Percentiles rank a stretch among this genome's conserved stretches.
Evolutionary conservation across 768 basidiomycete species (phyloP).

Genomic region (Podaxis sp.): DNA sequence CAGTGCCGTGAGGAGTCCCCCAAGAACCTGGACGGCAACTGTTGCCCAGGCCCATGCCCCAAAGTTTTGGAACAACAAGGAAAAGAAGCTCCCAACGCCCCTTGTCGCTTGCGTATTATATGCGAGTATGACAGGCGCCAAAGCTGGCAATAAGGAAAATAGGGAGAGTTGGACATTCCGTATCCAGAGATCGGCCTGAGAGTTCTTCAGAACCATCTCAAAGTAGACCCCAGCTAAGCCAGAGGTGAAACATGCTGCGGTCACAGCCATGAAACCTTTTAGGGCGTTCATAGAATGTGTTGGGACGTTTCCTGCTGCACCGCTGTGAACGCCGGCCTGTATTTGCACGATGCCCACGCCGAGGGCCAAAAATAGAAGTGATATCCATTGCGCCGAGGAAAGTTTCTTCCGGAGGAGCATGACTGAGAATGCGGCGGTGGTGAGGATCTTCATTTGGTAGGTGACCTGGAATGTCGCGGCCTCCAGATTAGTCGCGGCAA

Average conservation of each 20-base stretch:
- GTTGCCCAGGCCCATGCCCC: conserved; percentile 92
- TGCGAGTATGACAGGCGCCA: conserved; percentile 71
- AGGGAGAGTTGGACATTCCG: conserved; percentile 95
- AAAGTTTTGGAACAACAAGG: conserved; percentile 78
- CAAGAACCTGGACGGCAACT: conserved; percentile 83
- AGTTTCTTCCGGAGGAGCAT: conserved; percentile 77
- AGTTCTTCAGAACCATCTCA: conserved; percentile 94
- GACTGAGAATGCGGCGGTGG: conserved; percentile 89
- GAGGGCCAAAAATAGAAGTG: conserved; percentile 80
- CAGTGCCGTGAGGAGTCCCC: conserved; percentile 89
- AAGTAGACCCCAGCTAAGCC: conserved; percentile 98
- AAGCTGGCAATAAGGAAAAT: conserved; percentile 89
- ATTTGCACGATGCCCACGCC: conserved; percentile 91
- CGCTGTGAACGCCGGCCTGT: conserved; percentile 43
- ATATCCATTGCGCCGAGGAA: conserved; percentile 75
- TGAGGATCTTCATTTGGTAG: conserved; percentile 97
- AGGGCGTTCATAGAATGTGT: conserved; percentile 71
- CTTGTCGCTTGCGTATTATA: conserved; percentile 25
- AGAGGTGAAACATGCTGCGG: conserved; percentile 90
- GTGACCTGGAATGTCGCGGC: conserved; percentile 97
- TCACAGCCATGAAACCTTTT: conserved; percentile 88
- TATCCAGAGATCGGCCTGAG: conserved; percentile 89
- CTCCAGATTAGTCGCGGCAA: conserved; percentile 90
- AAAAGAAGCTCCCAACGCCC: conserved; percentile 39
- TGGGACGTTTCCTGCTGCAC: conserved; percentile 18